Base-by-base conservation (phyloP, 2,329 filamentous ascomycete genomes). In the Fusarium begoniae region DNA sequence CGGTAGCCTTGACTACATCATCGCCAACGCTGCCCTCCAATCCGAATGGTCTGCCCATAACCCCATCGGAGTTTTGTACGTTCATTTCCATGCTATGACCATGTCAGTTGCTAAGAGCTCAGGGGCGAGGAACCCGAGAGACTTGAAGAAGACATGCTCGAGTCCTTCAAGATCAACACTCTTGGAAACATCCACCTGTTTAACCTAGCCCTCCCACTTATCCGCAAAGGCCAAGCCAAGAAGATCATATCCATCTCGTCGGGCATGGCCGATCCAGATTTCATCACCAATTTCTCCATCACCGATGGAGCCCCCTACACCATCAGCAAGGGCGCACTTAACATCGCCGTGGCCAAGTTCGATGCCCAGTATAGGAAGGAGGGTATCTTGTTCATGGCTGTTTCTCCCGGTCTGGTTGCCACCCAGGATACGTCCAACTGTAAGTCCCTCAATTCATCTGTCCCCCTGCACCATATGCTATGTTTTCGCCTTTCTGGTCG, bases 291-390 rank as follows among this genome's bases (percentile, higher is more conserved):
- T 0, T 77, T 74, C 24, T 80, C 82, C 0, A 72, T 89, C 48
- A 77, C 81, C 0, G 57, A 79, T 3, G 69, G 73, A 2, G 69
- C 80, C 1, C 76, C 84, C 0, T 91, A 91, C 70, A 70, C 85
- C 3, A 82, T 83, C 28, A 85, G 82, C 77, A 89, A 90, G 77
- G 88, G 84, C 0, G 90, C 86, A 1, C 24, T 87, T 47, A 91
- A 91, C 73, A 78, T 86, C 22, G 81, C 84, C 3, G 79, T 88
- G 3, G 86, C 86, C 69, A 91, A 91, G 79, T 90, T 84, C 76
- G 84, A 81, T 63, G 85, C 84, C 2, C 80, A 87, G 71, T 87
- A 88, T 69, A 82, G 80, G 53, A 81, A 84, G 38, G 81, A 90
- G 1, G 88, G 86, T 0, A 82, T 91, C 0, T 75, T 89, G 2